These are phyloP conservation scores for Trichoderma endophyticum DNA, from an alignment of 2,329 filamentous ascomycete species.

Conservation along the genomic window DNA sequence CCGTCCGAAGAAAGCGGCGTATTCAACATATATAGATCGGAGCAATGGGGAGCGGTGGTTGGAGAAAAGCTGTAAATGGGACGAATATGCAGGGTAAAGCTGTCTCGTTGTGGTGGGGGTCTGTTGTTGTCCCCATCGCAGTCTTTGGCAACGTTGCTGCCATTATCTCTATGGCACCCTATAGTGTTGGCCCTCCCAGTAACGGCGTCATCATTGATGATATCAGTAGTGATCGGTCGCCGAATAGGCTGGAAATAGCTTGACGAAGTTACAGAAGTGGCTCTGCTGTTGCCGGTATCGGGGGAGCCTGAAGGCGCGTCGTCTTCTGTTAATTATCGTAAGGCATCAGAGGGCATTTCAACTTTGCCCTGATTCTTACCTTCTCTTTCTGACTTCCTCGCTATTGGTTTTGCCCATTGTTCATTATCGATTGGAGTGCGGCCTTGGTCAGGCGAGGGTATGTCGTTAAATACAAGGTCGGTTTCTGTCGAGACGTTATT, in stretches of 20 bases:
- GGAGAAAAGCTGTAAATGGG: background rate
- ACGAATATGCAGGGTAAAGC: background rate
- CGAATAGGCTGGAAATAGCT: background rate
- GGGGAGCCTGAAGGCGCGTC: background rate
- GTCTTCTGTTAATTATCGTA: background rate
- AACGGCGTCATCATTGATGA: background rate
- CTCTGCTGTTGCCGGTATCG: background rate
- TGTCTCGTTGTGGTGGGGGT: too few species aligned
- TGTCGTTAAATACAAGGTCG: slow-evolving; percentile 52
- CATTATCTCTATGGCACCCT: background rate
- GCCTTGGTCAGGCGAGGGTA: slow-evolving; percentile 39
- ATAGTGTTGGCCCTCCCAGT: background rate
- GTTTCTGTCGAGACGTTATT: slow-evolving; percentile 39
- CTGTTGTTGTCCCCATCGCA: background rate
- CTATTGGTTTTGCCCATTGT: slow-evolving; percentile 8
- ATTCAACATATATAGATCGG: background rate
- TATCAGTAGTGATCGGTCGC: background rate
- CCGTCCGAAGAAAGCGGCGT: too few species aligned
- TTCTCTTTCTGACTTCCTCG: slow-evolving; percentile 29
- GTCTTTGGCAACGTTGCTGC: background rate
- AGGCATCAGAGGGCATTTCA: slow-evolving; percentile 32
- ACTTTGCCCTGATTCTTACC: slow-evolving; percentile 36
- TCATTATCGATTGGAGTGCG: background rate
- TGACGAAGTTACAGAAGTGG: background rate
- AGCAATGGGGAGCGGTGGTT: background rate